Conservation (phyloP, 352 stramenopile genomes). For the Phytophthora hibernalis region DNA sequence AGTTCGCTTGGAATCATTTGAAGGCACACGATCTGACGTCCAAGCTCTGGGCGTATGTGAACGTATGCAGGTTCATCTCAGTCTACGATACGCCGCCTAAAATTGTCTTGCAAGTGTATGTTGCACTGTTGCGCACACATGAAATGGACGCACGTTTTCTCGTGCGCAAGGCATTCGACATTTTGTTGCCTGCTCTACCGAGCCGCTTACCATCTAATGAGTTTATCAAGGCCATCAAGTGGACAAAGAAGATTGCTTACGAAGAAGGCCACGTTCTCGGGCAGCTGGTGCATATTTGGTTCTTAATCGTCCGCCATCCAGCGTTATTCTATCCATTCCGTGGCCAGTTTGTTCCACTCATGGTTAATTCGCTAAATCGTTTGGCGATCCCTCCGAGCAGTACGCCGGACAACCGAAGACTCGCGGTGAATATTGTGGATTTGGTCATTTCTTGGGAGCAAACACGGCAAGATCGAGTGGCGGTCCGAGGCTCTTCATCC, state of each 20-base stretch:
- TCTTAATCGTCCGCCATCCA: conserved; percentile 95
- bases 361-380: conserved; percentile 96
- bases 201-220: conserved; percentile 91
- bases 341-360: conserved; percentile 94
- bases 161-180: conserved; percentile 94
- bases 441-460: conserved; percentile 97
- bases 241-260: conserved; percentile 97
- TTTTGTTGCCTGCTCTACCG: conserved; percentile 94
- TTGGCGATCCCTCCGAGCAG: conserved; percentile 95
- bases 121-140: conserved; percentile 94
- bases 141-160: conserved; percentile 96
- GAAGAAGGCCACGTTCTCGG: conserved; percentile 96
- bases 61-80: conserved; percentile 97
- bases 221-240: conserved; percentile 97
- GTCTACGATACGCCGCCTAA: conserved; percentile 96
- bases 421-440: conserved; percentile 96
- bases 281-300: conserved; percentile 98
- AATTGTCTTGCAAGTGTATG: conserved; percentile 97
- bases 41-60: conserved; percentile 98
- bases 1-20: conserved; percentile 98
- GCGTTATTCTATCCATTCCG: conserved; percentile 94
- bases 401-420: conserved; percentile 91
- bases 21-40: conserved; percentile 95
- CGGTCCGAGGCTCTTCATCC: conserved; percentile 25
- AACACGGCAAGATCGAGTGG: conserved; percentile 77